Evolutionary conservation across 2,329 filamentous ascomycete species (phyloP).

Genomic region (Leptodontidium sp.): DNA sequence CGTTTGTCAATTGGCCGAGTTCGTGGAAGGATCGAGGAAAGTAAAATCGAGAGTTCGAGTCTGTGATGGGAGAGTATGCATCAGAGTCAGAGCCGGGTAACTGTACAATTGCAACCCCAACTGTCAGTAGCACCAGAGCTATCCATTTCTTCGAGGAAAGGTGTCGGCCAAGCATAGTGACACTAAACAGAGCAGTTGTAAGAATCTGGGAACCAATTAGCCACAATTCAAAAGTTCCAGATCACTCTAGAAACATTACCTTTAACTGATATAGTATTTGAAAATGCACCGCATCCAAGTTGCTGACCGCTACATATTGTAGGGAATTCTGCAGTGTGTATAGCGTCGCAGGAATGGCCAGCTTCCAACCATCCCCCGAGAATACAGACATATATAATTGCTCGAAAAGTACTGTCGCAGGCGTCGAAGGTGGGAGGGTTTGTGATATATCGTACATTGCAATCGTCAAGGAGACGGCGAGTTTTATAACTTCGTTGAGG

Average conservation of each 20-base stretch:
- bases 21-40: conserved; percentile 84
- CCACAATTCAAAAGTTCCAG: background rate
- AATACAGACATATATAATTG: conserved; percentile 85
- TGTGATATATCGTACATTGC: conserved; percentile 87
- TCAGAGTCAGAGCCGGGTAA: conserved; percentile 70
- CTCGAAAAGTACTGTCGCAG: conserved; percentile 80
- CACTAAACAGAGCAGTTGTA: conserved; percentile 86
- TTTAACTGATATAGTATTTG: conserved; percentile 95
- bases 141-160: conserved; percentile 81
- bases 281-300: conserved; percentile 91
- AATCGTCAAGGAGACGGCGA: conserved; percentile 85
- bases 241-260: conserved; percentile 50
- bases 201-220: conserved; percentile 66
- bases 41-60: conserved; percentile 64
- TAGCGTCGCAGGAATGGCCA: conserved; percentile 85
- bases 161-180: conserved; percentile 75
- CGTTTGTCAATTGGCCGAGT: conserved; percentile 69
- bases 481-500: conserved; percentile 90
- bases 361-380: conserved; percentile 90
- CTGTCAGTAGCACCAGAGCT: conserved; percentile 78
- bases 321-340: conserved; percentile 95
- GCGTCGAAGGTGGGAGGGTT: conserved; percentile 78
- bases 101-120: conserved; percentile 87
- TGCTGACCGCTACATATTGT: conserved; percentile 90
- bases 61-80: conserved; percentile 67